Evolutionary conservation across 2,329 filamentous ascomycete species (phyloP).

Genomic region (Chaetothyriales sp.): DNA sequence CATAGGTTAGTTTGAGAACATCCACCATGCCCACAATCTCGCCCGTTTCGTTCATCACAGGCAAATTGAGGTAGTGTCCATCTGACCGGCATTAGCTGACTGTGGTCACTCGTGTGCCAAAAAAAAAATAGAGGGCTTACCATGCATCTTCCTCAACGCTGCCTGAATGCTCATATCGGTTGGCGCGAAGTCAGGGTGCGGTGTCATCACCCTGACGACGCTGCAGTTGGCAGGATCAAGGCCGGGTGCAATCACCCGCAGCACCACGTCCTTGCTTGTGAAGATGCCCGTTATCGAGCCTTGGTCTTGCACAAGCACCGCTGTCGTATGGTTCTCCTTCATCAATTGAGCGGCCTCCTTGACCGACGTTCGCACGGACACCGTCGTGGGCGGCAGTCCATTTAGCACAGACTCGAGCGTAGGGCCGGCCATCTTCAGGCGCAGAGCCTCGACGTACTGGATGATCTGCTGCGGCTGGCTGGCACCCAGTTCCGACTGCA

Average conservation of each 20-base stretch:
- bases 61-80: slow-evolving; percentile 93
- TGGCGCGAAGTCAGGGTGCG: slow-evolving; percentile 94
- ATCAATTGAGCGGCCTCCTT: slow-evolving; percentile 89
- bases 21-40: slow-evolving; percentile 99
- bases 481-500: slow-evolving; percentile 88
- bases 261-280: slow-evolving; percentile 96
- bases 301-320: slow-evolving; percentile 88
- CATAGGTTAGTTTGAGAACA: slow-evolving; percentile 94
- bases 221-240: slow-evolving; percentile 90
- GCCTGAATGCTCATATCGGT: slow-evolving; percentile 99
- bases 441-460: slow-evolving; percentile 91
- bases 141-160: slow-evolving; percentile 96
- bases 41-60: slow-evolving; percentile 92
- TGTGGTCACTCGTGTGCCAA: slow-evolving; percentile 1
- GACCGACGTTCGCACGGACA: slow-evolving; percentile 88
- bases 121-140: slow-evolving; percentile 36
- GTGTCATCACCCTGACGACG: slow-evolving; percentile 97
- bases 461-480: slow-evolving; percentile 98
- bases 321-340: slow-evolving; percentile 98
- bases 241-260: slow-evolving; percentile 92
- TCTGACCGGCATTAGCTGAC: slow-evolving; percentile 37
- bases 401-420: slow-evolving; percentile 89
- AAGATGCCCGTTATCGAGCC: slow-evolving; percentile 97
- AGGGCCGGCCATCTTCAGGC: slow-evolving; percentile 93
- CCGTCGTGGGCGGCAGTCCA: slow-evolving; percentile 80